Evolutionary conservation across 1,284 basidiomycete species (phyloP), one percentile per base, ranked within the genome.

Genomic region (Trametes versicolor): DNA sequence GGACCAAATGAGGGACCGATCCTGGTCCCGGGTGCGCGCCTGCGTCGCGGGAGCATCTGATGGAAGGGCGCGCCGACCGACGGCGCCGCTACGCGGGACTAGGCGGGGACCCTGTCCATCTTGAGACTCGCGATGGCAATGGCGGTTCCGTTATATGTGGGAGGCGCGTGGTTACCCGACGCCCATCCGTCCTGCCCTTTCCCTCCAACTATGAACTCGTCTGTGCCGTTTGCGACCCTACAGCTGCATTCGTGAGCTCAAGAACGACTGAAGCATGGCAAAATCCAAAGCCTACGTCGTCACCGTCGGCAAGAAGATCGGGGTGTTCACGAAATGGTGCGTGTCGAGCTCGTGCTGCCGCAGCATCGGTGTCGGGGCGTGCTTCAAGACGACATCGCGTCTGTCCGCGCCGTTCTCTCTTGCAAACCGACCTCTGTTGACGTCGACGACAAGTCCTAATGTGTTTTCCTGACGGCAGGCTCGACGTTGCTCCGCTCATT

Each of bases 261-360:
- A 43, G 25, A 21, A 32, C 32, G 25, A 10, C 47, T 29, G 21
- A 57, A 25, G 25, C 29, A 85, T 83, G 83, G 74, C 71, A 1
- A 72, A 77, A 67, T 79, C 74, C 36, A 76, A 78, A 56, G 85
- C 79, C 72, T 83, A 87, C 58, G 79, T 80, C 29, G 84, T 88
- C 12, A 79, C 74, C 17, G 75, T 78, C 15, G 86, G 87, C 45
- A 80, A 62, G 19, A 60, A 74, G 19, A 79, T 81, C 6, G 85
- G 86, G 1, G 76, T 87, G 36, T 87, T 82, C 66, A 63, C 71
- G 5, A 75, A 71, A 37, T 87, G 85, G 85, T 85, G 70, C 72
- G 80, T 80, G 10, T 29, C 29, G 29, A 3, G 13, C 45, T 23
- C 8, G 27, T 43, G 10, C 32, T 57, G 9, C 62, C 41, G 62